Evolutionary conservation across 768 basidiomycete genomes (phyloP).

Genomic region (Lactifluus echinatus): DNA sequence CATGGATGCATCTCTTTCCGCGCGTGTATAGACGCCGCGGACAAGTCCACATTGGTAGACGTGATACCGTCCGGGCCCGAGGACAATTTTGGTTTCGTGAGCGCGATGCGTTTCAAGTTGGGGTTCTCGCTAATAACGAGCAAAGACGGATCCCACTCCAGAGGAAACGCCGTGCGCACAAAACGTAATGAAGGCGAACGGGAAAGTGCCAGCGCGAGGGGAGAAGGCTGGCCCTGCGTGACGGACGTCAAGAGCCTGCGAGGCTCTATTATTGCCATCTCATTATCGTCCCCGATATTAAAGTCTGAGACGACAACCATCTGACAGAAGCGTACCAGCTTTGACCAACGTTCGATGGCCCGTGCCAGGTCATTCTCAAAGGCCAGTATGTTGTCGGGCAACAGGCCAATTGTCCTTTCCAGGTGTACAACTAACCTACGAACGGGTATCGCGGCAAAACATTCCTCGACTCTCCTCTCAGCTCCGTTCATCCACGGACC

Average conservation of each 20-base stretch:
- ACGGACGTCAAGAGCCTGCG: background rate
- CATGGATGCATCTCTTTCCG: background rate
- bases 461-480: background rate
- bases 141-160: slow-evolving; percentile 6
- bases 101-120: background rate
- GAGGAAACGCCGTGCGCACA: slow-evolving; percentile 3
- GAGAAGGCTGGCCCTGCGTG: background rate
- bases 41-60: background rate
- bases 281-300: background rate
- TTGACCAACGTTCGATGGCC: slow-evolving; percentile 9
- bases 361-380: background rate
- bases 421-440: slow-evolving; percentile 5
- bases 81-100: background rate
- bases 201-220: slow-evolving; percentile 9
- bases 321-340: background rate
- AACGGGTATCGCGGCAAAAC: slow-evolving; percentile 1
- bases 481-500: background rate
- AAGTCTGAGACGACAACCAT: background rate
- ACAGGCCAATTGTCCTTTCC: background rate
- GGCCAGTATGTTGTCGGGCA: background rate
- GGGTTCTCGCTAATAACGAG: slow-evolving; percentile 10
- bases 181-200: slow-evolving; percentile 6
- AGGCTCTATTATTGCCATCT: background rate
- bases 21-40: background rate
- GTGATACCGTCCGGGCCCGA: background rate